These are phyloP conservation scores for Boletus pseudo-olivaceus DNA, from an alignment of 768 basidiomycete genomes.

Conservation along the genomic window DNA sequence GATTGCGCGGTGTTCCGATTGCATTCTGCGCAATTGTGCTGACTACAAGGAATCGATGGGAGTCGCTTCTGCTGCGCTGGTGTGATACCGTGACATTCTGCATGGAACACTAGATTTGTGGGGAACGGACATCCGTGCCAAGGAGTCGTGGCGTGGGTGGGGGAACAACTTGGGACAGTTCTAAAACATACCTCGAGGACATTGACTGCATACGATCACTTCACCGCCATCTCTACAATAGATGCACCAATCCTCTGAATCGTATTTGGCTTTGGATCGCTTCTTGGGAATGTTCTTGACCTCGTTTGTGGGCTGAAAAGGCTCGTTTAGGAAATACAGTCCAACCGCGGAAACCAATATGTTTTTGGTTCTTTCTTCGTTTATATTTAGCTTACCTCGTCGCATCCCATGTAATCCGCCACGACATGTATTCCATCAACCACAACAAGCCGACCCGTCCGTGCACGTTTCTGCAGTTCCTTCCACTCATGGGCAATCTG, in stretches of 20 bases:
- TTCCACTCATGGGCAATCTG: constrained; percentile 47
- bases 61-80: constrained; percentile 27
- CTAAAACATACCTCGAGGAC: constrained; percentile 49
- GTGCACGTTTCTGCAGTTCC: constrained; percentile 43
- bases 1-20: constrained; percentile 40
- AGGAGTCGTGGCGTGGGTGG: constrained; percentile 1
- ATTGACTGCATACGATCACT: constrained; percentile 43
- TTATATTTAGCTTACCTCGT: constrained; percentile 29
- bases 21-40: constrained; percentile 50
- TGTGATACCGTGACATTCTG: constrained; percentile 43
- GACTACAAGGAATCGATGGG: constrained; percentile 38
- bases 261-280: constrained; percentile 36
- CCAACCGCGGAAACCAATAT: not conserved
- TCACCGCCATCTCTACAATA: constrained; percentile 59
- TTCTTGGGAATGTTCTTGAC: constrained; percentile 27
- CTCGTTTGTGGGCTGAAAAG: constrained; percentile 12
- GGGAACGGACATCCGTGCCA: not conserved
- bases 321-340: constrained; percentile 6
- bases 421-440: constrained; percentile 37
- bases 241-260: constrained; percentile 57
- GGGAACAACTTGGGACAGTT: not conserved
- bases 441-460: constrained; percentile 37
- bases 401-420: constrained; percentile 25
- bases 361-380: constrained; percentile 6
- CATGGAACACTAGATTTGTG: constrained; percentile 47